phyloP scores from a whole-genome alignment of 148 eudicot species.

The Vaccinium corymbosum region DNA sequence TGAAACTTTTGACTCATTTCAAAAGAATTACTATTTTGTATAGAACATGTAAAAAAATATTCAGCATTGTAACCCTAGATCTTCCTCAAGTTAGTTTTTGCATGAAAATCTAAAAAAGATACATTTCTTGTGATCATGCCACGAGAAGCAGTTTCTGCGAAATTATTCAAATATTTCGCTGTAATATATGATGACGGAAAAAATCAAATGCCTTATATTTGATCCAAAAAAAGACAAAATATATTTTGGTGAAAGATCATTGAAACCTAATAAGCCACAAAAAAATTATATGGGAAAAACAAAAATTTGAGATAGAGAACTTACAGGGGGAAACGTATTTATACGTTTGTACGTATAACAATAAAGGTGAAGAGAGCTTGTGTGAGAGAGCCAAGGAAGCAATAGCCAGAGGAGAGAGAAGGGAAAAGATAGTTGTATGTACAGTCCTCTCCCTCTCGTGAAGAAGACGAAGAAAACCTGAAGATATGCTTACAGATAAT shows the following conservation, averaged over 20 bases:
- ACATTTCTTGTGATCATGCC: too few species aligned
- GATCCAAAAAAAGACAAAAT: background rate
- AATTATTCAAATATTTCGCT: background rate
- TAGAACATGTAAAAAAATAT: background rate
- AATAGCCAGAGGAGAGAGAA: background rate
- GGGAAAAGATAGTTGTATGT: background rate
- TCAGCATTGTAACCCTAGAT: background rate
- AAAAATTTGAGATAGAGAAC: background rate
- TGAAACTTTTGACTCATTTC: background rate
- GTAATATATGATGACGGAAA: background rate
- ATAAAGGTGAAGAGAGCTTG: background rate
- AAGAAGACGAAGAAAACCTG: background rate
- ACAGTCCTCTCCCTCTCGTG: background rate
- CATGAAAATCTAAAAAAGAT: too few species aligned
- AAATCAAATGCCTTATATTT: background rate
- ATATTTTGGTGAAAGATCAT: background rate
- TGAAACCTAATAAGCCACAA: background rate
- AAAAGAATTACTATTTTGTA: background rate
- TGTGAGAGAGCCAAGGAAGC: background rate
- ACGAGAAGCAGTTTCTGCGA: background rate
- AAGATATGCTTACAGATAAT: background rate
- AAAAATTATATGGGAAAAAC: too few species aligned
- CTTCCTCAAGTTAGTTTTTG: background rate
- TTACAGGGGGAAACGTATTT: background rate
- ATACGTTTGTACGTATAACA: background rate